Base-by-base conservation (phyloP, 2,329 filamentous ascomycete species). In the Neonectria neomacrospora region DNA sequence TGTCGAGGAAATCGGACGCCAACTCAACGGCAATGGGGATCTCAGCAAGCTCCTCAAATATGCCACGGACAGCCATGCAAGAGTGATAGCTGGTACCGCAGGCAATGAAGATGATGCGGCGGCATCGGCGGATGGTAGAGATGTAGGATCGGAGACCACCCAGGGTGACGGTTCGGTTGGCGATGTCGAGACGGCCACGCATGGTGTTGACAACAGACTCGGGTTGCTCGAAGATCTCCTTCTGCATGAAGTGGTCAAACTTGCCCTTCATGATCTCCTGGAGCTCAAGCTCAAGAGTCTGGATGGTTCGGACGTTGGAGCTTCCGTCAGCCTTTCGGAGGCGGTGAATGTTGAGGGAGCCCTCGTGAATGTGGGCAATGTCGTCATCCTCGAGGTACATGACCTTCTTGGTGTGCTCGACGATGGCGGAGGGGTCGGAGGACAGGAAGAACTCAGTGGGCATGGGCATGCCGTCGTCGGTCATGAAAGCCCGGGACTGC, bases 231-330 rank as follows among this genome's bases (percentile, higher is more conserved):
- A 99, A 99, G 77, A 99, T 99, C 81, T 99, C 96, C 89, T 99
- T 99, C 81, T 99, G 96, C 96, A 99, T 99, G 87, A 97, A 99
- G 85, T 99, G 96, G 81, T 99, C 96, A 82, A 98, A 99, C 80
- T 96, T 96, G 81, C 96, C 96, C 91, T 99, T 99, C 96, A 99
- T 99, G 82, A 99, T 99, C 86, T 99, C 94, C 85, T 99, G 96
- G 69, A 99, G 91, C 86, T 99, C 94, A 54, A 99, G 92, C 86
- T 99, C 96, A 60, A 99, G 89, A 59, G 96, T 99, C 87, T 99
- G 96, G 80, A 99, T 99, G 74, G 92, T 93, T 79, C 96, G 94
- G 73, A 98, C 94, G 78, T 98, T 97, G 82, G 93, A 97, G 77
- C 92, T 94, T 72, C 95, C 95, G 78, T 98, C 95, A 73, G 94